Evolutionary conservation across 2,329 filamentous ascomycete genomes (phyloP), one percentile per base, ranked within the genome.

Genomic region (Colletotrichum navitas): DNA sequence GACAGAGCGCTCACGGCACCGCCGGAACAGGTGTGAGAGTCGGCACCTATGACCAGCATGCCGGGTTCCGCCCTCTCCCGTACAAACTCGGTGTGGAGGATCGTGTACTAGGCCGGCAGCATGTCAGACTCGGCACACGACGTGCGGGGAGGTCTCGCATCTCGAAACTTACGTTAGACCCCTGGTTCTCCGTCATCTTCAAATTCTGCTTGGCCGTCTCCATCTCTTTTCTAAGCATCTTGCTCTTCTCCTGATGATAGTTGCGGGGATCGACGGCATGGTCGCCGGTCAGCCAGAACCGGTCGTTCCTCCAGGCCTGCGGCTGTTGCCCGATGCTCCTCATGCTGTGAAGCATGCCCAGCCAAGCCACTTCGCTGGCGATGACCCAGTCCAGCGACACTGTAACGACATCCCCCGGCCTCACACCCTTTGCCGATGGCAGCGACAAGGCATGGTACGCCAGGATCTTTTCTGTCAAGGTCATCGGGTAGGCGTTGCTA

Each of bases 1-100:
- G 82, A 79, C 11, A 86, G 76, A 43, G 78, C 81, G 0, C 81
- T 80, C 34, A 85, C 76, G 1, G 80, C 79, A 0, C 84, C 84
- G 1, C 81, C 78, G 1, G 82, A 84, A 66, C 84, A 85, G 1
- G 84, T 85, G 71, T 86, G 84, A 1, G 82, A 84, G 73, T 86
- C 84, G 24, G 79, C 80, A 0, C 83, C 84, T 21, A 86, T 78
- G 4, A 83, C 75, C 0, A 86, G 74, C 77, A 80, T 81, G 2
- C 84, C 84, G 0, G 84, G 84, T 74, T 85, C 80, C 3, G 82
- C 81, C 52, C 83, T 74, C 71, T 85, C 80, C 10, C 84, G 77
- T 32, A 76, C 80, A 70, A 86, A 86, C 62, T 86, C 84, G 7
- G 45, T 47, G 21, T 47, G 45, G 21, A 47, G 21, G 45, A 47